Conservation (phyloP, 2,329 filamentous ascomycete species). For the Parastagonospora nodorum region DNA sequence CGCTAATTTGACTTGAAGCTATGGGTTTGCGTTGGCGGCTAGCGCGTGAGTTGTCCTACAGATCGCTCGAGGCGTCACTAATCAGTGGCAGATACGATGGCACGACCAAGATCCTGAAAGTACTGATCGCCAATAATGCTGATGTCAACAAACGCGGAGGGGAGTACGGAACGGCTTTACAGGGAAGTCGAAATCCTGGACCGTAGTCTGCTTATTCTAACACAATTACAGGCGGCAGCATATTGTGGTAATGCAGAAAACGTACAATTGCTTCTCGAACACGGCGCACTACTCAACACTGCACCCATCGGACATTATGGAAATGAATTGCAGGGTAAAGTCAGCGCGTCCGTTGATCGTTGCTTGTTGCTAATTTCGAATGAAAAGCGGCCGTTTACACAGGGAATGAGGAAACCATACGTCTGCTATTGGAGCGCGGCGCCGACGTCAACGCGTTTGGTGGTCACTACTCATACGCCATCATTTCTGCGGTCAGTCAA, state of each 20-base stretch:
- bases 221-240: conserved; percentile 8
- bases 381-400: conserved; percentile 19
- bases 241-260: conserved; percentile 21
- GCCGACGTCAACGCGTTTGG: conserved; percentile 26
- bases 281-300: conserved; percentile 28
- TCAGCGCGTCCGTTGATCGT: background rate
- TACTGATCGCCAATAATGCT: conserved; percentile 21
- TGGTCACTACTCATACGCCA: conserved; percentile 20
- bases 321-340: conserved; percentile 19
- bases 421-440: conserved; percentile 20
- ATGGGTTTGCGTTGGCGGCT: conserved; percentile 25
- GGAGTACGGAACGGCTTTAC: conserved; percentile 26
- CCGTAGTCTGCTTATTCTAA: background rate
- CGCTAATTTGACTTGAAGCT: conserved; percentile 8
- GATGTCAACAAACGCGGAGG: conserved; percentile 28
- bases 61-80: background rate
- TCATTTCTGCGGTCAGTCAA: conserved; percentile 22
- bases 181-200: conserved; percentile 4
- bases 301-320: conserved; percentile 22
- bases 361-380: background rate
- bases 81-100: conserved; percentile 18
- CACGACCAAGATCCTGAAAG: conserved; percentile 20
- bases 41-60: conserved; percentile 10
- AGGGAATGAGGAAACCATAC: conserved; percentile 19
- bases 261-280: conserved; percentile 25